A percentile compares a stretch with the other conserved stretches of the same genome.
Evolutionary conservation across 768 basidiomycete species (phyloP).

Genomic region (Antrodiella citrinella): DNA sequence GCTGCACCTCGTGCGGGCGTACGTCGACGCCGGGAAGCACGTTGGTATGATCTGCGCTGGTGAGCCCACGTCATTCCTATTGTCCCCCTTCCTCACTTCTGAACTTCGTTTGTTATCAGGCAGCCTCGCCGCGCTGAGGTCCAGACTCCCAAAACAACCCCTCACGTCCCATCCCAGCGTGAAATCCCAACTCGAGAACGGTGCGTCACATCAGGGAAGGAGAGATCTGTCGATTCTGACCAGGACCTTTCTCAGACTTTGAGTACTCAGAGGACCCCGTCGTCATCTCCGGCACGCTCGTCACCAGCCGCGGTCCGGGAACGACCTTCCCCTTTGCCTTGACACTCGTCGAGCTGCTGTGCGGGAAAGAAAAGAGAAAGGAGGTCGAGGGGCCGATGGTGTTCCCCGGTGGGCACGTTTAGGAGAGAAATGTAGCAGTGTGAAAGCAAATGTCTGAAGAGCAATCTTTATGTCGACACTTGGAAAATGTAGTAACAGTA

Average conservation of each 20-base stretch:
- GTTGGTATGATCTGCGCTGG: constrained; percentile 88
- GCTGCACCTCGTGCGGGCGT: constrained; percentile 54
- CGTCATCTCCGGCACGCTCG: constrained; percentile 60
- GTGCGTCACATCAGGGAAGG: constrained; percentile 25
- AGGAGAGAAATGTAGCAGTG: constrained; percentile 1
- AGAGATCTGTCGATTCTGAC: neutral
- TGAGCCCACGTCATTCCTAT: constrained; percentile 19
- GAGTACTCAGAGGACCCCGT: constrained; percentile 70
- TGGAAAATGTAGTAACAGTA: too few relatives aligned
- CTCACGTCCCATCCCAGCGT: constrained; percentile 78
- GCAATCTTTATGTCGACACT: too few relatives aligned
- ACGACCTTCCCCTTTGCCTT: constrained; percentile 74
- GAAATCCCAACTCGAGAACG: constrained; percentile 44
- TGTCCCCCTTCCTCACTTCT: neutral
- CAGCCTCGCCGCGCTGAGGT: constrained; percentile 57
- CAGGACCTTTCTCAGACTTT: constrained; percentile 49
- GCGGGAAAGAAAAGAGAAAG: constrained; percentile 51
- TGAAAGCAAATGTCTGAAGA: too few relatives aligned
- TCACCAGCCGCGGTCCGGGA: constrained; percentile 75
- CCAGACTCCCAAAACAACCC: constrained; percentile 51
- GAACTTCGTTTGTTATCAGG: constrained; percentile 32
- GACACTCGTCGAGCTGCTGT: constrained; percentile 64
- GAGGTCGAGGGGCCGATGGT: constrained; percentile 63
- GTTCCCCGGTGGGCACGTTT: constrained; percentile 48
- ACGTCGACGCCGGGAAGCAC: constrained; percentile 42